Evolutionary conservation across 805 yeast species (phyloP).

Genomic region (Monosporozyma yasuniensis): DNA sequence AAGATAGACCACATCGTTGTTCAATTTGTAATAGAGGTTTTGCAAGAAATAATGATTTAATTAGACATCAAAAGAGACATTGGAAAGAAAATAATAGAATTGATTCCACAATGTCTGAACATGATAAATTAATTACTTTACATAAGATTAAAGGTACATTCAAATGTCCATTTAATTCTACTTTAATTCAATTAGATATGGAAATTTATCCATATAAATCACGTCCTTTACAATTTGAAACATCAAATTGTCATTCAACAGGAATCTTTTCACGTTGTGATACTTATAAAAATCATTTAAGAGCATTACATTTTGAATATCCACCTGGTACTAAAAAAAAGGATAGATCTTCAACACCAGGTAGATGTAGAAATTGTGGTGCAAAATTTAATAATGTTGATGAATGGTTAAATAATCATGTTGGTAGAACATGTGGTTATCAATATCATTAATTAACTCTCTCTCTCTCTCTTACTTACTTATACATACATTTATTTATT

Average conservation of each 20-base stretch:
- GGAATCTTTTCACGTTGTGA: constrained; percentile 87
- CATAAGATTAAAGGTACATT: constrained; percentile 37
- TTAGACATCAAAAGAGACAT: constrained; percentile 80
- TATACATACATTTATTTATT: no score
- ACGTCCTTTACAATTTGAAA: constrained; percentile 19
- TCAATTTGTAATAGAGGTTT: constrained; percentile 74
- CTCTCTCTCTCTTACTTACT: no score
- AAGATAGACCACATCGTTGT: constrained; percentile 71
- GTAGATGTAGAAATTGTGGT: constrained; percentile 74
- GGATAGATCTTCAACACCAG: constrained; percentile 58
- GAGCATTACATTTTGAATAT: constrained; percentile 81
- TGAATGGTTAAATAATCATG: constrained; percentile 69
- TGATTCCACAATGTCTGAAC: constrained; percentile 5
- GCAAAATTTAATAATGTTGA: constrained; percentile 57
- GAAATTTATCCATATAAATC: constrained; percentile 23
- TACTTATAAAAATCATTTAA: constrained; percentile 83
- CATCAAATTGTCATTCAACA: constrained; percentile 56
- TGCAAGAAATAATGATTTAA: constrained; percentile 78
- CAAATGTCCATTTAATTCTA: constrained; percentile 60
- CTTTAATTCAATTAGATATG: constrained; percentile 25
- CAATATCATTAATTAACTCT: constrained; percentile 19
- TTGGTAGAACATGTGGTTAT: constrained; percentile 36
- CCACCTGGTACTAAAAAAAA: constrained; percentile 80
- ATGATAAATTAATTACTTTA: constrained; percentile 22
- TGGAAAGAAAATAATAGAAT: constrained; percentile 45